phyloP scores from a whole-genome alignment of 2,329 filamentous ascomycete species.

The Ustilaginoidea virens region DNA sequence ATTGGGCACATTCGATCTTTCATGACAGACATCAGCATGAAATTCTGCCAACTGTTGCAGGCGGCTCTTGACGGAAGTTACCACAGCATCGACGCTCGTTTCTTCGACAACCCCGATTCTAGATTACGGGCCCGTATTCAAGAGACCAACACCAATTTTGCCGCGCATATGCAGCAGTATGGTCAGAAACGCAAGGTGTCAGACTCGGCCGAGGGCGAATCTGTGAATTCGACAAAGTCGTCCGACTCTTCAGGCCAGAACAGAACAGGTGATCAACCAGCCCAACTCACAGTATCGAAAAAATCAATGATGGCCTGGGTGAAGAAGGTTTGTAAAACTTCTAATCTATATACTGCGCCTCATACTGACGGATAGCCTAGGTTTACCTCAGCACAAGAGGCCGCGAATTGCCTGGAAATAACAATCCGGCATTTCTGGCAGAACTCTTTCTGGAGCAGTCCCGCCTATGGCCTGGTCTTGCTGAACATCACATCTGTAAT shows the following conservation, averaged over 20 bases:
- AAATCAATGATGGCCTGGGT: slow-evolving; percentile 5
- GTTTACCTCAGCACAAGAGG: slow-evolving; percentile 5
- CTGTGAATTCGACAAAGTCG: background rate
- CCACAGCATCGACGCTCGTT: slow-evolving; percentile 6
- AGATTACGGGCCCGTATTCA: slow-evolving; percentile 14
- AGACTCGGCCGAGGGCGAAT: background rate
- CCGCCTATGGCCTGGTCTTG: slow-evolving; percentile 5
- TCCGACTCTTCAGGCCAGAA: background rate
- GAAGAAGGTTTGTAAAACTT: slow-evolving; percentile 3
- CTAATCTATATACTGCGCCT: background rate
- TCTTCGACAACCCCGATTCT: slow-evolving; percentile 7
- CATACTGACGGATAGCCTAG: background rate
- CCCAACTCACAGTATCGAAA: slow-evolving; percentile 3
- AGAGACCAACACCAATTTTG: slow-evolving; percentile 10
- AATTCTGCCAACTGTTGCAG: slow-evolving; percentile 11
- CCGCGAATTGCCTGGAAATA: slow-evolving; percentile 8
- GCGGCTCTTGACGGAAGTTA: slow-evolving; percentile 12
- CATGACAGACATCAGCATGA: slow-evolving; percentile 9
- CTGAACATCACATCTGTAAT: slow-evolving; percentile 5
- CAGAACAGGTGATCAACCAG: slow-evolving; percentile 2
- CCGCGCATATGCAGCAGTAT: slow-evolving; percentile 4
- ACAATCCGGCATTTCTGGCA: slow-evolving; percentile 6
- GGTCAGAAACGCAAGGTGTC: slow-evolving; percentile 4
- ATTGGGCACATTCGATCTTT: slow-evolving; percentile 9
- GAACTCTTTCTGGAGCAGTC: slow-evolving; percentile 9